A percentile compares a stretch with the other conserved stretches of the same genome.
Evolutionary conservation across 257 asterid genomes (phyloP).

Genomic region (Cynanchum wilfordii): DNA sequence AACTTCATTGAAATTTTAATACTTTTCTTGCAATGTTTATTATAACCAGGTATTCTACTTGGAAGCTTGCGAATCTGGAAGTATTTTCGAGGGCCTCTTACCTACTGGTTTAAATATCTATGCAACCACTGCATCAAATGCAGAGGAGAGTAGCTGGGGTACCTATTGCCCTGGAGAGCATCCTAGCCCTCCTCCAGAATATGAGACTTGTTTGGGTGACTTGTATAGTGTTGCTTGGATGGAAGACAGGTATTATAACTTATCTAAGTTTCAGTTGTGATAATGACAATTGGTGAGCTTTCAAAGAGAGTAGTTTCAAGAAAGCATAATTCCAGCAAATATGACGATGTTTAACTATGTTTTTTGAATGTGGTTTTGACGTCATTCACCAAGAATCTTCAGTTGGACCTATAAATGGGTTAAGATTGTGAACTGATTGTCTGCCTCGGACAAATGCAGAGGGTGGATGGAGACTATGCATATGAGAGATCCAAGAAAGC

Average conservation of each 20-base stretch:
- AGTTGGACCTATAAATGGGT: neutral
- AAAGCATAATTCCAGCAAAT: neutral
- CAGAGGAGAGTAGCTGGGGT: conserved; percentile 95
- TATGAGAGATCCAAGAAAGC: neutral
- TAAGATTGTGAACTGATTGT: neutral
- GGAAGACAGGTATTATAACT: conserved; percentile 77
- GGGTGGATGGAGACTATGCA: neutral
- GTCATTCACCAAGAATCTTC: neutral
- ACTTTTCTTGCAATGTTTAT: conserved; percentile 1
- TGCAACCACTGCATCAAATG: conserved; percentile 95
- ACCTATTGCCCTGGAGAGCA: conserved; percentile 93
- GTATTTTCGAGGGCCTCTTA: conserved; percentile 93
- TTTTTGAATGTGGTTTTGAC: neutral
- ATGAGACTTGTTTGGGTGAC: conserved; percentile 93
- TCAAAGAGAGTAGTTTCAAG: neutral
- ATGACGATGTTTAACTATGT: neutral
- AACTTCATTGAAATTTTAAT: conserved; percentile 14
- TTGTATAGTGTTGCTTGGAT: conserved; percentile 94
- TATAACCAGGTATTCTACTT: conserved; percentile 69
- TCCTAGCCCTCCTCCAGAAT: conserved; percentile 84
- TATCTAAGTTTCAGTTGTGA: neutral
- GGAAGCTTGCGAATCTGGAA: conserved; percentile 97
- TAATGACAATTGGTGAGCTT: neutral
- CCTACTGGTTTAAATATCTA: conserved; percentile 80
- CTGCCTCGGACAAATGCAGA: neutral